Evolutionary conservation across 345 rosid species (phyloP).

Genomic region (Firmiana major): DNA sequence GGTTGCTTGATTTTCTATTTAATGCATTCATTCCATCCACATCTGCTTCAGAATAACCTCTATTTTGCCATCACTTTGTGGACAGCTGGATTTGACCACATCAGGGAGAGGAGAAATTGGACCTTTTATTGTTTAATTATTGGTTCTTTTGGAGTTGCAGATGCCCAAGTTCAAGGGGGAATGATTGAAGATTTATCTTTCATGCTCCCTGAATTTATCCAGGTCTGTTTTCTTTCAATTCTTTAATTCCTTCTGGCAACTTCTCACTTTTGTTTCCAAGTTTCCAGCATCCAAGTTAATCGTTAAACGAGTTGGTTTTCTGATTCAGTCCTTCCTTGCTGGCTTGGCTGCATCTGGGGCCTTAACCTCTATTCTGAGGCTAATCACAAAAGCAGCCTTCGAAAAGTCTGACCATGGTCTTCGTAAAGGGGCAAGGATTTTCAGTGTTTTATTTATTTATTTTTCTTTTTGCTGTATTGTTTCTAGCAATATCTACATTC

Average conservation of each 20-base stretch:
- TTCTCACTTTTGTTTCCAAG: neutral
- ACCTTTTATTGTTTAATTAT: slow-evolving; percentile 43
- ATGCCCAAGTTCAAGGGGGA: slow-evolving; percentile 2
- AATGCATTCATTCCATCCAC: no score
- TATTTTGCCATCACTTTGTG: neutral
- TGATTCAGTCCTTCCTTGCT: slow-evolving; percentile 69
- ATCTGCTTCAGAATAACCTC: neutral
- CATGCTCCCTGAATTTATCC: slow-evolving; percentile 87
- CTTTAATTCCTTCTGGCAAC: neutral
- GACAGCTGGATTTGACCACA: slow-evolving; percentile 66
- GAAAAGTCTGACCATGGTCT: slow-evolving; percentile 54
- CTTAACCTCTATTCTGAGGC: slow-evolving; percentile 70
- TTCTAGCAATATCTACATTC: slow-evolving; percentile 66
- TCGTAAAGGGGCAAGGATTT: slow-evolving; percentile 55
- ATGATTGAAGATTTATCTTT: slow-evolving; percentile 55
- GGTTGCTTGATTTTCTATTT: neutral
- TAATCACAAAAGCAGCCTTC: slow-evolving; percentile 71
- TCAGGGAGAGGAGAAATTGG: slow-evolving; percentile 68
- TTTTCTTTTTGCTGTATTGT: slow-evolving; percentile 48
- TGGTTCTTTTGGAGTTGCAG: slow-evolving; percentile 79
- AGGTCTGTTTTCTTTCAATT: slow-evolving; percentile 14
- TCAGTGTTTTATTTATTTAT: neutral
- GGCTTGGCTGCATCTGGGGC: slow-evolving; percentile 90
- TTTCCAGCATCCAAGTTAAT: neutral
- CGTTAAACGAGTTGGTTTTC: neutral